phyloP scores from a whole-genome alignment of 2,329 filamentous ascomycete species.

The Pseudocercospora ulei region DNA sequence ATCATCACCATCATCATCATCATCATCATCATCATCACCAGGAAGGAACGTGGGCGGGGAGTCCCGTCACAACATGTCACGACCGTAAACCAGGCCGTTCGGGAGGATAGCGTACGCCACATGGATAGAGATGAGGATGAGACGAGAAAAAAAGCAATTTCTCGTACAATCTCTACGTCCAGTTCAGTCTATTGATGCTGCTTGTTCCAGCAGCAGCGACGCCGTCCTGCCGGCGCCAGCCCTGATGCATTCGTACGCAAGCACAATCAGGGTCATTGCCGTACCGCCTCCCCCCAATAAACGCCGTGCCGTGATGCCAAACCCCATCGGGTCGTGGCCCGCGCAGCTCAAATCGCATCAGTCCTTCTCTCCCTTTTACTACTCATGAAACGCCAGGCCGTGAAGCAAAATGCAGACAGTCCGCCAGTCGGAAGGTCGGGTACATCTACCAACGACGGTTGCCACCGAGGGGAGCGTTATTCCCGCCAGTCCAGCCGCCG shows the following conservation, averaged over 20 bases:
- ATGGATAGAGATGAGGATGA: too few relatives aligned
- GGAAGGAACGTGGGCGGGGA: too few relatives aligned
- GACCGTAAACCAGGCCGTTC: too few relatives aligned
- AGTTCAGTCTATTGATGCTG: constrained; percentile 4
- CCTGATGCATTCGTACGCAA: constrained; percentile 3
- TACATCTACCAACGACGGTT: constrained; percentile 45
- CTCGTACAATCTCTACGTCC: neutral
- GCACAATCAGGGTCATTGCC: constrained; percentile 2
- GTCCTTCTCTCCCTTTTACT: constrained; percentile 15
- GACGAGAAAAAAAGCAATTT: too few relatives aligned
- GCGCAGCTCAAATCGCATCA: constrained; percentile 4
- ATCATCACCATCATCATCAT: too few relatives aligned
- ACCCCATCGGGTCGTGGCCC: constrained; percentile 3
- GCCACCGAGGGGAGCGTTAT: constrained; percentile 50
- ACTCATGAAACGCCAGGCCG: constrained; percentile 21
- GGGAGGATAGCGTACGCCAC: too few relatives aligned
- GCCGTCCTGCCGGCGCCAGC: constrained; percentile 6
- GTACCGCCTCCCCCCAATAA: constrained; percentile 1
- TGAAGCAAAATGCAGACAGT: constrained; percentile 17
- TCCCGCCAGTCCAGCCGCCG: constrained; percentile 48
- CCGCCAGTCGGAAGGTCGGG: constrained; percentile 2
- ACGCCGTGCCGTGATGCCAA: neutral
- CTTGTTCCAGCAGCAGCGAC: neutral
- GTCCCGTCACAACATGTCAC: too few relatives aligned
- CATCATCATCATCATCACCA: too few relatives aligned